Base-by-base conservation (phyloP, 495 filamentous ascomycete species). In the Thozetella sp. region DNA sequence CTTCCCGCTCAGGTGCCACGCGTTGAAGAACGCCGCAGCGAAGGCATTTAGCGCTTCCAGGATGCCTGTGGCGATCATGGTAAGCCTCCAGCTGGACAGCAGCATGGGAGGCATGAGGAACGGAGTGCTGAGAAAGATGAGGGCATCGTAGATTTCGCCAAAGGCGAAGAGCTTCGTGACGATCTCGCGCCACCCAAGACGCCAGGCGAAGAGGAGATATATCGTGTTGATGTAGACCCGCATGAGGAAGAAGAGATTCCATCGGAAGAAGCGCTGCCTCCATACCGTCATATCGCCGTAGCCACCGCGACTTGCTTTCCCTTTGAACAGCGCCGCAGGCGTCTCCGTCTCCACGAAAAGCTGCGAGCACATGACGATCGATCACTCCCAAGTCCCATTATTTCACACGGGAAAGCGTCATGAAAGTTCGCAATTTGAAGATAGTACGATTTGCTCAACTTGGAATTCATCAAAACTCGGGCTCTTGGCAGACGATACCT, bases 131-230 rank as follows among this genome's bases (percentile, higher is more conserved):
- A 48, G 43, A 19, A 48, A 48, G 43, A 48, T 48, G 43, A 48
- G 43, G 10, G 43, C 43, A 20, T 48, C 43, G 43, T 48, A 48
- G 43, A 48, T 4, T n/a, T 48, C 43, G 43, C 43, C 43, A 20
- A 48, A 48, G 43, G 43, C 43, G 20, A 48, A 48, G 10, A 48
- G 43, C 43, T 48, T 48, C n/a, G 43, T 48, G 43, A 48, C 20
- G 9, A 48, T 19, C 43, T 48, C 43, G 10, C 43, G 43, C 43
- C 43, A 48, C 9, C 43, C 43, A 4, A 48, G 43, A 11, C 43
- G 43, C 43, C 43, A 48, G 43, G 43, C 43, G 20, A 48, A 48
- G 9, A 48, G n/a, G 43, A 48, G 12, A 48, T 48, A 48, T 20
- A 20, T n/a, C 43, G 43, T 48, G 43, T 48, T 48, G 43, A 48